These are phyloP conservation scores for Parasitella parasitica DNA, from an alignment of 371 early-diverging fungal genomes.

Conservation along the genomic window DNA sequence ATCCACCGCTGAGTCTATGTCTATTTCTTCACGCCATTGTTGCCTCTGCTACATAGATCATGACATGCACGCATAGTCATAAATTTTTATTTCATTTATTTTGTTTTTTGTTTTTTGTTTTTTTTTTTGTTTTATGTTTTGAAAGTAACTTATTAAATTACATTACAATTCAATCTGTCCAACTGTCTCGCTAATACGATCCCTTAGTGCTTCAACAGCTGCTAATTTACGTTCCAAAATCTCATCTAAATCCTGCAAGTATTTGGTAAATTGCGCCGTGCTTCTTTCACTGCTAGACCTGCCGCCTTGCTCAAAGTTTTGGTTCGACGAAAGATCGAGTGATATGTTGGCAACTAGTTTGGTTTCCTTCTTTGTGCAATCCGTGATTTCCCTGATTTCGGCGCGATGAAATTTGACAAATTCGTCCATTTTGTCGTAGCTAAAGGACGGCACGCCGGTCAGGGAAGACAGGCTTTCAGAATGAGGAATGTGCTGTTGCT, in stretches of 20 bases:
- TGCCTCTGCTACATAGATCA: no score
- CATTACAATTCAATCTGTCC: conserved; percentile 34
- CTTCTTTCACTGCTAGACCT: conserved; percentile 3
- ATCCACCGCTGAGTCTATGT: no score
- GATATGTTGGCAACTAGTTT: conserved; percentile 78
- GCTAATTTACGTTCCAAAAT: conserved; percentile 57
- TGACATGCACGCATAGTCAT: no score
- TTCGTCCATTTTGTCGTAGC: conserved; percentile 54
- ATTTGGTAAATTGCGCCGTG: conserved; percentile 34
- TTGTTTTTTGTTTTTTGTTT: no score
- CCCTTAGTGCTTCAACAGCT: conserved; percentile 48
- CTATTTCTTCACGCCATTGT: no score
- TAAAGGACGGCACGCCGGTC: conserved; percentile 24
- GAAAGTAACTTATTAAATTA: not conserved
- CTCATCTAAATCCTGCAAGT: conserved; percentile 59
- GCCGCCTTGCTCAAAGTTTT: conserved; percentile 15
- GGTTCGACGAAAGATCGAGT: conserved; percentile 39
- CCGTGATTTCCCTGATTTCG: conserved; percentile 78
- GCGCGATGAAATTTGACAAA: conserved; percentile 79
- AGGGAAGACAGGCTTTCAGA: not conserved
- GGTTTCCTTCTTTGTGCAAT: conserved; percentile 79
- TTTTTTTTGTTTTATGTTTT: no score
- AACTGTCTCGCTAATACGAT: conserved; percentile 47
- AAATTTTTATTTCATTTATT: no score
- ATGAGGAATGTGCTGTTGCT: conserved; percentile 3